These are phyloP conservation scores for Penicillium sp. DNA, from an alignment of 2,329 filamentous ascomycete species.

Conservation along the genomic window DNA sequence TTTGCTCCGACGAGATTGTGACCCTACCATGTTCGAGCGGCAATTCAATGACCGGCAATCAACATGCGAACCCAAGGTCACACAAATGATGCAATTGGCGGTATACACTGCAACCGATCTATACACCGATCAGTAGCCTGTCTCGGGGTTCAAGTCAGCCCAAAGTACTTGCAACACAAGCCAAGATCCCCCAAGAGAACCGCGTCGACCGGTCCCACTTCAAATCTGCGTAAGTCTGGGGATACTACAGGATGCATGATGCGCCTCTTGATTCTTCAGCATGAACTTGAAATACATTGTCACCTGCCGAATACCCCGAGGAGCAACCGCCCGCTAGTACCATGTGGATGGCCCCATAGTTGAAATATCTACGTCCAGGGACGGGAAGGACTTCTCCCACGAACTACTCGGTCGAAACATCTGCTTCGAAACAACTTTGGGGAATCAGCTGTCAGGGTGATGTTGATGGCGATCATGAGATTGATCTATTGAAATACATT, in stretches of 20 bases:
- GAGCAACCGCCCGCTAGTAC: conserved; percentile 36
- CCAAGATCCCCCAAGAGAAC: too few species aligned
- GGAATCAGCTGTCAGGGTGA: too few species aligned
- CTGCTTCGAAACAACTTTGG: too few species aligned
- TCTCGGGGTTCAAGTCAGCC: too few species aligned
- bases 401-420: too few species aligned
- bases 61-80: background rate
- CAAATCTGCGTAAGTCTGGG: conserved; percentile 14
- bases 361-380: conserved; percentile 39
- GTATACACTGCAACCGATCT: background rate
- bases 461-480: too few species aligned
- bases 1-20: background rate
- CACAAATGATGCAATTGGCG: background rate
- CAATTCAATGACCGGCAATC: background rate
- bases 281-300: conserved; percentile 36
- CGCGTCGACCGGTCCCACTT: background rate
- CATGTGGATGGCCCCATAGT: conserved; percentile 37
- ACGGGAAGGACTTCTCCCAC: conserved; percentile 8
- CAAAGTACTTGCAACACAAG: background rate
- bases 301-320: conserved; percentile 25
- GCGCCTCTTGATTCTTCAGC: conserved; percentile 28
- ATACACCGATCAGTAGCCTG: background rate
- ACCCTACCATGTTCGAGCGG: background rate
- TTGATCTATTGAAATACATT: too few species aligned
- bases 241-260: conserved; percentile 32